Conservation (phyloP, 257 asterid genomes). For the Gentiana dahurica region DNA sequence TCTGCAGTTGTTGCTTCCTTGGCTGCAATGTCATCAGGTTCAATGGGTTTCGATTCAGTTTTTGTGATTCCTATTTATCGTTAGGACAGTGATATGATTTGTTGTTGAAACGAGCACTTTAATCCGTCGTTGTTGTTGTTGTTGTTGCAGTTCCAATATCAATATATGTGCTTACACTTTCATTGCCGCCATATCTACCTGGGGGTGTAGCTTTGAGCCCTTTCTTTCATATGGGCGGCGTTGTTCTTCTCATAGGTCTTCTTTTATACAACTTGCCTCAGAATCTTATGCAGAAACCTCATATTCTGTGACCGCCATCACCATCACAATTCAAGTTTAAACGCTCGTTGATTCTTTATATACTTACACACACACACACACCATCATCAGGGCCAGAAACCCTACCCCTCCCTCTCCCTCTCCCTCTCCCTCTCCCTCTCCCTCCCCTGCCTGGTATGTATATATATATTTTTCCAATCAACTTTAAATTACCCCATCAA, state of each 20-base stretch:
- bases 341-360: no score
- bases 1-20: slow-evolving; percentile 78
- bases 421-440: no score
- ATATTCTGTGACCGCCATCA: slow-evolving; percentile 16
- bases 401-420: no score
- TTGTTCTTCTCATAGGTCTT: slow-evolving; percentile 60
- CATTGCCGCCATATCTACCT: slow-evolving; percentile 78
- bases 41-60: slow-evolving; percentile 5
- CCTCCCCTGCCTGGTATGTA: no score
- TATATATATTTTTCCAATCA: no score
- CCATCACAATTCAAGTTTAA: no score
- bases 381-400: no score
- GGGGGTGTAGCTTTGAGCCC: slow-evolving; percentile 65
- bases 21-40: slow-evolving; percentile 76
- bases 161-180: slow-evolving; percentile 66
- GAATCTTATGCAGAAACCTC: slow-evolving; percentile 41
- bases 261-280: slow-evolving; percentile 52
- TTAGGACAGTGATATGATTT: background rate
- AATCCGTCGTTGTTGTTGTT: background rate
- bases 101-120: background rate
- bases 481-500: no score
- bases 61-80: background rate
- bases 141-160: slow-evolving; percentile 58
- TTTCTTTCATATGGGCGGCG: slow-evolving; percentile 51
- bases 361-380: no score